Base-by-base conservation (phyloP, 75 land plant species). In the Sequoiadendron giganteum region DNA sequence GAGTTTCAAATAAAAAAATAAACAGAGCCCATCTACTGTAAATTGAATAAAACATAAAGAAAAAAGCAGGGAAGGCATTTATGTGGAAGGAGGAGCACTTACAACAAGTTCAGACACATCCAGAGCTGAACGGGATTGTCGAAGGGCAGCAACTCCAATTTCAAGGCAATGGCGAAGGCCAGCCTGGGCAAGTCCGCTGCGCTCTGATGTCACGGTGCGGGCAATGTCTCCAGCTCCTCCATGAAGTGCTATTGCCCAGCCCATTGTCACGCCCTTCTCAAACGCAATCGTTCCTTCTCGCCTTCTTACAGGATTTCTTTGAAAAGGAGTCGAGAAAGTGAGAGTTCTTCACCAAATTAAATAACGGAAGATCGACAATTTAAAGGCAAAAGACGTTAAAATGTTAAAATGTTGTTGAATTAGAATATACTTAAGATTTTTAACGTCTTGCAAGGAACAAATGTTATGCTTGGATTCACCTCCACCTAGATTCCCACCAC, bases 171-270 rank as follows among this genome's bases (percentile, higher is more conserved):
- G 94, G 87, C 92, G 93, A 87, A 97, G 97, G 47, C 90, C 90
- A 5, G 86, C 93, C 86, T 94, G 95, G 14, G 94, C 93, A 0
- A 89, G 90, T 39, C 79, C 65, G 70, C 89, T 89, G 28, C 93
- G 89, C 10, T 88, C 73, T 36, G 93, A 90, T 14, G 78, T n/a
- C 68, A 94, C 83, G 34, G 88, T 36, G 38, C 7, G 87, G 18
- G 95, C 92, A 52, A 97, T 96, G 87, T 93, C 97, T 25, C 99
- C 99, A n/a, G 99, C 98, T 43, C 99, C 99, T 48, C 97, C 99
- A 85, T 96, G 99, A 15, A 97, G 78, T 30, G 97, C 99, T 28
- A 97, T 92, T 36, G 99, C 97, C 99, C 97, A 97, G 43, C 97
- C 97, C 97, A 96, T 95, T 32, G 58, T 84, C 10, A 8, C 48